Conservation (phyloP, 371 early-diverging fungal genomes). For the Mycotypha africana region DNA sequence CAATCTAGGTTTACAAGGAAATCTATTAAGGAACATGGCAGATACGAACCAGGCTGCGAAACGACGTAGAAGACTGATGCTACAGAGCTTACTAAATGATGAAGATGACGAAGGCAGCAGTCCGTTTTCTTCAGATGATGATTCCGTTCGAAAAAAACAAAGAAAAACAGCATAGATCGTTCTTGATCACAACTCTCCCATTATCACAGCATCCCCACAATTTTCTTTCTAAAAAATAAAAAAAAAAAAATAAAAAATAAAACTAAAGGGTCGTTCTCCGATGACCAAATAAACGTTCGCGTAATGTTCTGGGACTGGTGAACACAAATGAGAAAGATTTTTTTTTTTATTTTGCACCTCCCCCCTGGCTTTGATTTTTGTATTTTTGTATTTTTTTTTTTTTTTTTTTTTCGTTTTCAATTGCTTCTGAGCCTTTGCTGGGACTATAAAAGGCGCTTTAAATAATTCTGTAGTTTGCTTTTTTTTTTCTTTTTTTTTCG, state of each 20-base stretch:
- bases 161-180: too few species aligned
- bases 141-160: slow-evolving; percentile 5
- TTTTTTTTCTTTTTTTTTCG: slow-evolving; percentile 7
- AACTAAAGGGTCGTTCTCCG: too few species aligned
- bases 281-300: too few species aligned
- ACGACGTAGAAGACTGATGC: slow-evolving; percentile 35
- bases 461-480: slow-evolving; percentile 4
- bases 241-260: too few species aligned
- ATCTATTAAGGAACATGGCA: slow-evolving; percentile 36
- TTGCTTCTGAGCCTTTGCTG: neutral
- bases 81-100: slow-evolving; percentile 33
- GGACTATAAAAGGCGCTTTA: too few species aligned
- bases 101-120: slow-evolving; percentile 18
- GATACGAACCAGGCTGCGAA: slow-evolving; percentile 36
- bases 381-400: neutral
- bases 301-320: too few species aligned
- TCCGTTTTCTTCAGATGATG: slow-evolving; percentile 10
- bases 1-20: slow-evolving; percentile 73
- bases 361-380: slow-evolving; percentile 10
- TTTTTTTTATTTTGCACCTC: too few species aligned
- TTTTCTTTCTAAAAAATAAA: too few species aligned
- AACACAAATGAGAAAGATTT: too few species aligned
- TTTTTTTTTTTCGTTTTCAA: slow-evolving; percentile 9
- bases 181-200: too few species aligned
- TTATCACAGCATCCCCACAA: too few species aligned